Conservation (phyloP, 441 rosid genomes). For the Jatropha multifida region DNA sequence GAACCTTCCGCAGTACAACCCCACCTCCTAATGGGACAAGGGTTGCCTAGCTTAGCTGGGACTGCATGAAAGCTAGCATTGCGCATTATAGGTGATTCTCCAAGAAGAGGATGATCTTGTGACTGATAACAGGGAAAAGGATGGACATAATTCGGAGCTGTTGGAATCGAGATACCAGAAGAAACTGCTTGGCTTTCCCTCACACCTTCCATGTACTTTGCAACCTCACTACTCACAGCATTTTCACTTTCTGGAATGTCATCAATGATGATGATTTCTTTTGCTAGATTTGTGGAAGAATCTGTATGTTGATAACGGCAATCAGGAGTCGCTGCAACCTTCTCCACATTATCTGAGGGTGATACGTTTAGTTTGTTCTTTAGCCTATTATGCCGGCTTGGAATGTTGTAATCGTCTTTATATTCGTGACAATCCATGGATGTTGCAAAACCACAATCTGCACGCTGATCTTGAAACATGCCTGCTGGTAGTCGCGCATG, state of each 20-base stretch:
- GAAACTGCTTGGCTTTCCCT: constrained; percentile 30
- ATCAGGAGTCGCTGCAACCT: constrained; percentile 23
- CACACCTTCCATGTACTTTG: constrained; percentile 28
- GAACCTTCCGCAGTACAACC: constrained; percentile 42
- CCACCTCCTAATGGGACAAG: constrained; percentile 40
- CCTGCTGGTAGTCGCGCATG: constrained; percentile 31
- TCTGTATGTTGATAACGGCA: constrained; percentile 20
- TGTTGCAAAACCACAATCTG: constrained; percentile 25
- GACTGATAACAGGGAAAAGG: constrained; percentile 35
- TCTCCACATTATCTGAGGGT: constrained; percentile 22
- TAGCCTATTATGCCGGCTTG: constrained; percentile 20
- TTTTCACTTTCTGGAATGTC: constrained; percentile 48
- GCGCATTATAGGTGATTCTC: constrained; percentile 25
- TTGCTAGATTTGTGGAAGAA: constrained; percentile 27
- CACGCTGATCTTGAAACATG: constrained; percentile 27
- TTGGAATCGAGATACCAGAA: constrained; percentile 29
- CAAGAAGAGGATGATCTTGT: constrained; percentile 27
- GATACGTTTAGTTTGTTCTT: constrained; percentile 28
- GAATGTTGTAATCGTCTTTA: constrained; percentile 28
- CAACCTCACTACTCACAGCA: constrained; percentile 11
- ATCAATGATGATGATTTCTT: constrained; percentile 55
- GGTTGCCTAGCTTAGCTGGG: constrained; percentile 30
- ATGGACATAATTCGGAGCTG: constrained; percentile 26
- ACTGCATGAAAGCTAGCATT: constrained; percentile 25
- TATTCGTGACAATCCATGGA: constrained; percentile 31